A percentile compares a stretch with the other conserved stretches of the same genome.
phyloP scores from a whole-genome alignment of 768 basidiomycete genomes.

The Mrakia blollopis region DNA sequence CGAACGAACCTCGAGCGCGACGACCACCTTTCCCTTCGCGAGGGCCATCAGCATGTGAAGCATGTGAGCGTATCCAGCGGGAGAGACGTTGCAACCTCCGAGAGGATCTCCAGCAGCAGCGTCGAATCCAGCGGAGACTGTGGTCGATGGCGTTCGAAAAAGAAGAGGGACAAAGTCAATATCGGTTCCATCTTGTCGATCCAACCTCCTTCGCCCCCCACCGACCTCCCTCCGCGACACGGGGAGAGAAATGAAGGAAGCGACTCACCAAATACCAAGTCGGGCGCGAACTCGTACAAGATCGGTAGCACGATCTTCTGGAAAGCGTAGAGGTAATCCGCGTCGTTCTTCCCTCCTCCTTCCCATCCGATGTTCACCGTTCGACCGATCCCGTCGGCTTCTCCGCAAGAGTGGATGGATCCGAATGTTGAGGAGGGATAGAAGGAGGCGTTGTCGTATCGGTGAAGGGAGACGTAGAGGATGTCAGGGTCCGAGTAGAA shows the following conservation, averaged over 20 bases:
- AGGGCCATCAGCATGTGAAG: slow-evolving; percentile 90
- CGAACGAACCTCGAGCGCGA: slow-evolving; percentile 75
- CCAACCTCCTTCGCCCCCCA: not conserved
- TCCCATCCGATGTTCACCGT: slow-evolving; percentile 98
- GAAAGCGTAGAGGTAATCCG: slow-evolving; percentile 94
- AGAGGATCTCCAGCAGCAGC: slow-evolving; percentile 89
- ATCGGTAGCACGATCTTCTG: slow-evolving; percentile 95
- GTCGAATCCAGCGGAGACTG: slow-evolving; percentile 97
- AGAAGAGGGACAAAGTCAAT: not conserved
- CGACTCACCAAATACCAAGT: slow-evolving; percentile 87
- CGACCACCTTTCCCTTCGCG: slow-evolving; percentile 81
- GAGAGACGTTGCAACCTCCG: slow-evolving; percentile 84
- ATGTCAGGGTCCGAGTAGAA: slow-evolving; percentile 90
- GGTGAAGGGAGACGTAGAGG: slow-evolving; percentile 89
- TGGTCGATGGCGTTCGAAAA: not conserved
- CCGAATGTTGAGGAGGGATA: slow-evolving; percentile 94
- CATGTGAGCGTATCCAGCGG: slow-evolving; percentile 95
- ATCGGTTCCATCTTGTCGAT: not conserved
- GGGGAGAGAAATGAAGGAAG: too few species aligned
- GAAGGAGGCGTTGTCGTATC: slow-evolving; percentile 84
- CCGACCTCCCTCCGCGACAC: not conserved
- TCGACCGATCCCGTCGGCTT: slow-evolving; percentile 73
- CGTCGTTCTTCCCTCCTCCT: slow-evolving; percentile 62
- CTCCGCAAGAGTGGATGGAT: slow-evolving; percentile 75
- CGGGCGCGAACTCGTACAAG: slow-evolving; percentile 90